These are phyloP conservation scores for Colletotrichum falcatum DNA, from an alignment of 2,329 filamentous ascomycete species.

Conservation along the genomic window DNA sequence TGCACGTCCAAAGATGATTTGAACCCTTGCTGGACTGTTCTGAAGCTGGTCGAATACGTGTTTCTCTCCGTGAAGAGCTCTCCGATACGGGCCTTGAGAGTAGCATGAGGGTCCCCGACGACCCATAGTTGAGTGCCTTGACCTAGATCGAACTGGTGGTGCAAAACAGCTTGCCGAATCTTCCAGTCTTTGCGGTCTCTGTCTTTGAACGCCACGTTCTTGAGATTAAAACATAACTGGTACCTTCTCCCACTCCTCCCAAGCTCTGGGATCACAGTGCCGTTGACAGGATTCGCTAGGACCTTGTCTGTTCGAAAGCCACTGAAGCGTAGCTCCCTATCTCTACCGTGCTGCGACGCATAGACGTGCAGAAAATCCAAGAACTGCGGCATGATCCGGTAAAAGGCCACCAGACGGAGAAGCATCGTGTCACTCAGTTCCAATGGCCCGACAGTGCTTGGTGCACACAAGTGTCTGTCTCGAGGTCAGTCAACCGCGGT, in stretches of 20 bases:
- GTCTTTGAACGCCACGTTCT: slow-evolving; percentile 43
- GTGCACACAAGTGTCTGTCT: background rate
- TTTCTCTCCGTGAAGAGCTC: background rate
- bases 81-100: slow-evolving; percentile 43
- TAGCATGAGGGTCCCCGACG: slow-evolving; percentile 50
- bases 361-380: slow-evolving; percentile 55
- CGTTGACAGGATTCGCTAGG: slow-evolving; percentile 40
- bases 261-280: slow-evolving; percentile 42
- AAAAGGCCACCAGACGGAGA: slow-evolving; percentile 44
- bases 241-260: slow-evolving; percentile 51
- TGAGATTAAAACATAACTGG: slow-evolving; percentile 53
- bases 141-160: slow-evolving; percentile 55
- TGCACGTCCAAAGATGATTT: slow-evolving; percentile 9
- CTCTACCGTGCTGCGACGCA: slow-evolving; percentile 46
- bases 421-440: slow-evolving; percentile 31
- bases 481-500: background rate
- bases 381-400: slow-evolving; percentile 56
- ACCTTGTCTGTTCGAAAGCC: slow-evolving; percentile 51
- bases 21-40: slow-evolving; percentile 48
- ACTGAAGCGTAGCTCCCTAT: slow-evolving; percentile 50
- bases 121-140: slow-evolving; percentile 55
- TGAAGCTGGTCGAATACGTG: slow-evolving; percentile 47
- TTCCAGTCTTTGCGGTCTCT: slow-evolving; percentile 48
- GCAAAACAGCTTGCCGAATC: slow-evolving; percentile 52
- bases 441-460: background rate